These are phyloP conservation scores for Fomitopsis schrenkii DNA, from an alignment of 1,284 basidiomycete genomes.

Conservation along the genomic window DNA sequence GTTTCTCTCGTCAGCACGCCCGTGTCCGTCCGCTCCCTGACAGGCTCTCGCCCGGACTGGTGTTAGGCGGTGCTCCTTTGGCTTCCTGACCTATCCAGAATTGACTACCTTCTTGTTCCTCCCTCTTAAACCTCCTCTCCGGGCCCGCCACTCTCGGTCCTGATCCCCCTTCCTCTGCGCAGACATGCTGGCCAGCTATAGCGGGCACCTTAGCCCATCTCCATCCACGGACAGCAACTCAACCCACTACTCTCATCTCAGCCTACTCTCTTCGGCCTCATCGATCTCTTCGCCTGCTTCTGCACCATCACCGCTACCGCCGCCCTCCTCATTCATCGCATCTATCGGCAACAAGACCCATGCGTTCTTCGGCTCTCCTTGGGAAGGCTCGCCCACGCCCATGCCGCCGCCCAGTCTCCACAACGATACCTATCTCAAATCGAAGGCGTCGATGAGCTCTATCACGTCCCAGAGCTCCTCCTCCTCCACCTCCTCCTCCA, in stretches of 20 bases:
- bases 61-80: neutral
- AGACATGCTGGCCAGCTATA: constrained; percentile 26
- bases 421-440: constrained; percentile 18
- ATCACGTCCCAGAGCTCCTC: constrained; percentile 6
- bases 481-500: constrained; percentile 10
- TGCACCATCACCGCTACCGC: constrained; percentile 14
- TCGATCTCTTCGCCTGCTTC: constrained; percentile 17
- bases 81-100: neutral
- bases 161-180: neutral
- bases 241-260: constrained; percentile 25
- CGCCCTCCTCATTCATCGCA: constrained; percentile 20
- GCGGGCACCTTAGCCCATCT: constrained; percentile 21
- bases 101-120: neutral
- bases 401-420: constrained; percentile 25
- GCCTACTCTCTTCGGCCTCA: constrained; percentile 23
- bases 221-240: constrained; percentile 20
- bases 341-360: constrained; percentile 26
- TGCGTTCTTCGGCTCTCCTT: constrained; percentile 30
- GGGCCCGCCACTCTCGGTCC: neutral
- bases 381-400: constrained; percentile 17
- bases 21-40: neutral
- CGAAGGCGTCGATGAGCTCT: constrained; percentile 8
- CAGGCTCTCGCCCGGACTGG: neutral
- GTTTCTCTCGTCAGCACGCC: neutral
- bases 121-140: neutral